Evolutionary conservation across 2,329 filamentous ascomycete genomes (phyloP).

Genomic region (Nemania sp.): DNA sequence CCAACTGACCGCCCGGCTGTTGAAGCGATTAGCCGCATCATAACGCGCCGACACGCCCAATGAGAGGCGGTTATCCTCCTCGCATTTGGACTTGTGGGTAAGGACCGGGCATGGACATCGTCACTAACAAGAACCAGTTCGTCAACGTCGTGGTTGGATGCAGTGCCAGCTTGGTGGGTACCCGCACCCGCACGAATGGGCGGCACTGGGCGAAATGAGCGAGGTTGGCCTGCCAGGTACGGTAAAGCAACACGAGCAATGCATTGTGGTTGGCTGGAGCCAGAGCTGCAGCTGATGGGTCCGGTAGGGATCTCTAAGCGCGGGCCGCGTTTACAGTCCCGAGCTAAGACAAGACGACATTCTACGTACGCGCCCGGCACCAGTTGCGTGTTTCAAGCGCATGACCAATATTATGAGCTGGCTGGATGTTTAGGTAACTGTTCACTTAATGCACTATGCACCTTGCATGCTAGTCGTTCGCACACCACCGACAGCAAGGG

Average conservation of each 20-base stretch:
- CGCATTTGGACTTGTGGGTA: conserved; percentile 25
- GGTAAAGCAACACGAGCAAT: conserved; percentile 24
- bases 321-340: conserved; percentile 33
- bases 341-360: conserved; percentile 18
- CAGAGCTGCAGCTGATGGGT: conserved; percentile 30
- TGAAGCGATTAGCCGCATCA: conserved; percentile 36
- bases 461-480: no score
- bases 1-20: conserved; percentile 24
- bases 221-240: conserved; percentile 18
- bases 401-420: background rate
- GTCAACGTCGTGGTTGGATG: background rate
- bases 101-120: background rate
- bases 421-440: background rate
- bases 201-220: conserved; percentile 5
- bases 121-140: conserved; percentile 2
- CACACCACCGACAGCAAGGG: no score
- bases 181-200: conserved; percentile 4
- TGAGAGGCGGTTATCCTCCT: conserved; percentile 24
- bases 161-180: background rate
- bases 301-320: conserved; percentile 35
- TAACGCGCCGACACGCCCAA: conserved; percentile 36
- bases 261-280: conserved; percentile 37
- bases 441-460: background rate
- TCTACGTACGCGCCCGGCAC: conserved; percentile 22
- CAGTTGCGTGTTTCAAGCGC: conserved; percentile 18